phyloP scores from a whole-genome alignment of 768 basidiomycete genomes.

The Lenzites betulinus region DNA sequence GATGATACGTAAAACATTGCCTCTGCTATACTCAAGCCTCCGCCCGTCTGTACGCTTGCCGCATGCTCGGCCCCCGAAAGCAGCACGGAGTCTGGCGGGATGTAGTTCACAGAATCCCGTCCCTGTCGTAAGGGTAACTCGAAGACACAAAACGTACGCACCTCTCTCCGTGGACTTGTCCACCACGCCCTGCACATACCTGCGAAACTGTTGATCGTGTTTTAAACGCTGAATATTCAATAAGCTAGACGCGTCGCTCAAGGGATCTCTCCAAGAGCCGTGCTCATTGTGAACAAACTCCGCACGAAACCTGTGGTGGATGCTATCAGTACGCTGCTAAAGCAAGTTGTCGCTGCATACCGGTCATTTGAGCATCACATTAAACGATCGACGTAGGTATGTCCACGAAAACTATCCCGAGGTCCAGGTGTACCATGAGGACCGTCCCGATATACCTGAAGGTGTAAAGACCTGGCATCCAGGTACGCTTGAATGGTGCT shows the following conservation, averaged over 20 bases:
- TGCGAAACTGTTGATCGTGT: not conserved
- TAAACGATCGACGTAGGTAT: conserved; percentile 23
- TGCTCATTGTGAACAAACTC: conserved; percentile 80
- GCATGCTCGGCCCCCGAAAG: too few species aligned
- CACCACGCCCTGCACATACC: not conserved
- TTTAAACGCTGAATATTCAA: conserved; percentile 2
- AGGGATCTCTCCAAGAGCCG: conserved; percentile 50
- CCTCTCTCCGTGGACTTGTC: not conserved
- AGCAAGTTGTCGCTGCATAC: conserved; percentile 42
- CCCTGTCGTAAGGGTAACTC: not conserved
- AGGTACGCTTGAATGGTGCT: conserved; percentile 38
- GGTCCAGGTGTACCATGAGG: conserved; percentile 35
- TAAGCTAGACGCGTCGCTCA: conserved; percentile 21
- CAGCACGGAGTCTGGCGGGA: too few species aligned
- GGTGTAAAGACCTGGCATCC: conserved; percentile 57
- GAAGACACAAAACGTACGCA: not conserved
- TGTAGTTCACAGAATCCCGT: not conserved
- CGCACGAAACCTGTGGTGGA: conserved; percentile 76
- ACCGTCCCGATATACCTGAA: conserved; percentile 52
- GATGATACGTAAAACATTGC: too few species aligned
- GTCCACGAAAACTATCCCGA: conserved; percentile 34
- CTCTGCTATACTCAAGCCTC: too few species aligned
- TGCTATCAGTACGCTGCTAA: conserved; percentile 73
- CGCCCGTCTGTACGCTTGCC: too few species aligned
- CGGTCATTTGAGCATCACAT: not conserved